Evolutionary conservation across 2,329 filamentous ascomycete genomes (phyloP), one percentile per base, ranked within the genome.

Genomic region (Pseudocercospora pini-densiflorae): DNA sequence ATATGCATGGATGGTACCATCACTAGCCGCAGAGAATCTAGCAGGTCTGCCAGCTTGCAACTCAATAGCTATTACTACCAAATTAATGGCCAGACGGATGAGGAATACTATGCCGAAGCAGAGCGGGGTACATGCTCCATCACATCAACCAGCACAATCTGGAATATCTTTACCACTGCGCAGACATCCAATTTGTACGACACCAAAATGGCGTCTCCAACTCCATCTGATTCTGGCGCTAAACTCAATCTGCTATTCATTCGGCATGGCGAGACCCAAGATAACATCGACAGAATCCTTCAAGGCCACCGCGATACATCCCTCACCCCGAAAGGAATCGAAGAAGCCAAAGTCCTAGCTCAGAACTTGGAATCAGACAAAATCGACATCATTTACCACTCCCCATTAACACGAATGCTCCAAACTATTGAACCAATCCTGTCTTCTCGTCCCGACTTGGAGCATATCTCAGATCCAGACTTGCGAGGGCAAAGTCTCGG

Each of bases 271-370:
- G 53, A 33, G 10, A 55, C 29, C 27, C 53, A 55, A 33, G 53
- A 55, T 8, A 55, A 55, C 53, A 55, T 55, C 27, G 29, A 55
- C 27, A 23, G 53, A 29, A 55, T 55, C 53, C 53, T 55, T 5
- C 53, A 55, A 33, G 53, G 53, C 23, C 53, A 55, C 16, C 53
- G 53, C 2, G 53, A 55, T 12, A 55, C 53, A 29, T 55, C 53
- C 1, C 5, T 55, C 1, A 55, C 53, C 10, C 1, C 23, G 1
- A 55, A 55, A 29, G 53, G 53, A 1, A 1, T 27, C 4, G 16
- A 19, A 10, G 53, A 55, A 33, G 53, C 53, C 23, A 55, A 55
- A 55, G 27, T 33, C 53, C 53, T 55, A 3, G 53, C 53, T 16
- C 27, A 33, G 19, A 55, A 19, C 6, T 23, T 33, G 10, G 5